Evolutionary conservation across 2,329 filamentous ascomycete genomes (phyloP), one percentile per base, ranked within the genome.

Genomic region (Curvularia verruculosa): DNA sequence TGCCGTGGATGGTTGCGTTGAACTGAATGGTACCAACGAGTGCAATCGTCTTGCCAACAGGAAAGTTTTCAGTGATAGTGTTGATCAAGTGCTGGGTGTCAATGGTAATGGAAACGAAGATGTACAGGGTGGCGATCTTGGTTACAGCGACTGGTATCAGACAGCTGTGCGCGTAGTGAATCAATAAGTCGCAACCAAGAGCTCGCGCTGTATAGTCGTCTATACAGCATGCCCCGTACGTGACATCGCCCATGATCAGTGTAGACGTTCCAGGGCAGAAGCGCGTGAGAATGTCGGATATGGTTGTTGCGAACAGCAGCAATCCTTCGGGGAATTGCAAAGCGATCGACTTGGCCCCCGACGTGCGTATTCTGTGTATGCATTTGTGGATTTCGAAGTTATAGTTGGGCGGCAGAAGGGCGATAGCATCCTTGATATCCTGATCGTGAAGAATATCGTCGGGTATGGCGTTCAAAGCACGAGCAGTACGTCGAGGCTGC

Each of bases 361-460:
- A 87, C 1, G 88, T 89, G 43, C 91, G 89, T 75, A 99, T 93
- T 46, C 94, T 88, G 78, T 98, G 92, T 69, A 99, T 96, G 8
- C 95, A 99, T 80, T 99, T 99, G 74, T 92, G 95, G 54, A 99
- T 92, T 80, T 99, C 95, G 75, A 99, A 99, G 68, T 91, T 94
- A 83, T 99, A 99, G 81, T 99, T 99, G n/a, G 86, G 81, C 1
- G 95, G 95, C 2, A 99, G 86, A 29, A 99, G 84, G 5, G 87
- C 83, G 56, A 98, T 92, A 3, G 95, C 95, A 43, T 88, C 89
- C 75, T 94, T 94, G 70, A 99, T 90, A 46, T 89, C 90, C 46
- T 87, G 82, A 70, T 99, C 89, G 62, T 96, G 84, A 19, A 95
- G 82, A 61, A 99, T 96, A 62, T 94, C 89, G 15, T 88, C 83